These are phyloP conservation scores for Tylopilus sp. DNA, from an alignment of 768 basidiomycete species.

Conservation along the genomic window DNA sequence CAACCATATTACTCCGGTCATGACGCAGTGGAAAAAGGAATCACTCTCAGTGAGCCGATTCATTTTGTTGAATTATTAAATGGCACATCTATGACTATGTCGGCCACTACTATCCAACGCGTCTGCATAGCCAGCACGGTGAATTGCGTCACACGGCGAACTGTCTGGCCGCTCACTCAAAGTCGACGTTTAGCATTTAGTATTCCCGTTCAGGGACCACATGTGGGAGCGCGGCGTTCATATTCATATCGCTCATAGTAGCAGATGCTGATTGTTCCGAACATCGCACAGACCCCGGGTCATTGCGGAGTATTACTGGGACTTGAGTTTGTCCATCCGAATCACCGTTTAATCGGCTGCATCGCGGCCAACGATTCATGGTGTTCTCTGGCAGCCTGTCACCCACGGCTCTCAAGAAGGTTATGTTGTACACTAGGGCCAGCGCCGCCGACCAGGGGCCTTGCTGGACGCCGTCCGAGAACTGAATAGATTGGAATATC, in stretches of 20 bases:
- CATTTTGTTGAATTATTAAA: neutral
- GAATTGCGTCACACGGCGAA: neutral
- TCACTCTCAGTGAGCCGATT: neutral
- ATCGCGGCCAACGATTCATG: neutral
- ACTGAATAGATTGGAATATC: too few relatives aligned
- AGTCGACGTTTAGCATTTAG: neutral
- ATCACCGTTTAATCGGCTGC: slow-evolving; percentile 4
- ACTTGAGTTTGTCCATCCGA: neutral
- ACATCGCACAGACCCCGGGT: neutral
- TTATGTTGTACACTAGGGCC: neutral
- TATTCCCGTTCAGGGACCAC: neutral
- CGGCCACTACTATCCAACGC: neutral
- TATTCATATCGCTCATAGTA: neutral
- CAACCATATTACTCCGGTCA: neutral
- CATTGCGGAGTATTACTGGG: neutral
- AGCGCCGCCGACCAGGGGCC: too few relatives aligned
- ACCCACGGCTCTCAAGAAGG: neutral
- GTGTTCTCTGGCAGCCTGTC: neutral
- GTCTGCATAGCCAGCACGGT: neutral
- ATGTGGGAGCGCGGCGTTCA: neutral
- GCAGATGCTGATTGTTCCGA: neutral
- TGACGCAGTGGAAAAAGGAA: neutral
- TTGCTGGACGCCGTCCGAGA: too few relatives aligned
- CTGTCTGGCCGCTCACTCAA: neutral
- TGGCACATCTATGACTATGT: neutral